Percentiles rank a stretch among this genome's conserved stretches.
Evolutionary conservation across 2,329 filamentous ascomycete species (phyloP).

Genomic region (Emmonsiellopsis sp.): DNA sequence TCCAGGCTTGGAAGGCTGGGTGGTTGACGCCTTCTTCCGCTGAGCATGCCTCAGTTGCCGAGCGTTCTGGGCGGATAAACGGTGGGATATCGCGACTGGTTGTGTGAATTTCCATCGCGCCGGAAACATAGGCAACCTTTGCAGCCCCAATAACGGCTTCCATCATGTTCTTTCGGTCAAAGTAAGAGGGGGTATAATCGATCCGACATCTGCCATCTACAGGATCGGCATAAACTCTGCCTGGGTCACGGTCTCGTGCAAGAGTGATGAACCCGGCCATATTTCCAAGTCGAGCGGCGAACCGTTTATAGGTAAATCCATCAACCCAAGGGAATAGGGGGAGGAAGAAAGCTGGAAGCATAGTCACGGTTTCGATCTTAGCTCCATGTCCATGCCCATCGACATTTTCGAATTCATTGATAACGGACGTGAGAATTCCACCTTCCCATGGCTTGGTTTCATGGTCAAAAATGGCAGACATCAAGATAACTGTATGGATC

Average conservation of each 20-base stretch:
- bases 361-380: conserved; percentile 68
- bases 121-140: conserved; percentile 68
- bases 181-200: conserved; percentile 59
- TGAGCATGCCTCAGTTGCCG: conserved; percentile 1
- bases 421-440: conserved; percentile 68
- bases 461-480: conserved; percentile 56
- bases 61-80: conserved; percentile 44
- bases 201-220: conserved; percentile 55
- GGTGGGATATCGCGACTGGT: conserved; percentile 52
- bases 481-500: conserved; percentile 22
- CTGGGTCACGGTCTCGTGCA: conserved; percentile 64
- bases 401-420: conserved; percentile 68
- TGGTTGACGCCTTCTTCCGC: conserved; percentile 43
- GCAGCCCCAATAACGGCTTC: conserved; percentile 62
- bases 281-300: conserved; percentile 57
- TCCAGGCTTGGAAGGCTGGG: conserved; percentile 45
- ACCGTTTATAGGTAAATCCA: conserved; percentile 63
- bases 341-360: conserved; percentile 61
- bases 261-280: conserved; percentile 65
- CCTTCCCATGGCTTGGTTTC: conserved; percentile 66
- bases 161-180: conserved; percentile 62
- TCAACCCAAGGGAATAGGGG: conserved; percentile 56
- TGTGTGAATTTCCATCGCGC: conserved; percentile 70
- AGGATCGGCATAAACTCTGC: conserved; percentile 64
- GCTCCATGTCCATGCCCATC: conserved; percentile 71